Percentiles rank a stretch among this genome's conserved stretches.
Conservation (phyloP, 306 rosid species). For the Begonia masoniana region DNA sequence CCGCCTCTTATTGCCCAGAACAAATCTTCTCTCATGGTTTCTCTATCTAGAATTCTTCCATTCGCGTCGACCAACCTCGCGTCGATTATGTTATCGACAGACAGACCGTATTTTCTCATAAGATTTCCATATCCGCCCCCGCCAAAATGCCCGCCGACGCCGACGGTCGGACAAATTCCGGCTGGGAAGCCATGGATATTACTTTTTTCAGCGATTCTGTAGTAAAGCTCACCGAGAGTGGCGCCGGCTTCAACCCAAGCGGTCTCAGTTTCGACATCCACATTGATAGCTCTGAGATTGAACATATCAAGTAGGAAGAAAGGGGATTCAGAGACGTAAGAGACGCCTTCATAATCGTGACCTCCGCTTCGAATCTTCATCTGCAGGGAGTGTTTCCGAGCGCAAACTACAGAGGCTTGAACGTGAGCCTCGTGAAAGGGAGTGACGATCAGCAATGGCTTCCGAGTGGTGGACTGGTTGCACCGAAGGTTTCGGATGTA, state of each 20-base stretch:
- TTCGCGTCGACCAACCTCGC: conserved; percentile 50
- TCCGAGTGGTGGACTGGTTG: neutral
- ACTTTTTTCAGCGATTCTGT: conserved; percentile 50
- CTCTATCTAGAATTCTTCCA: conserved; percentile 45
- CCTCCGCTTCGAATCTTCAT: neutral
- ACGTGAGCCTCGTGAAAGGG: neutral
- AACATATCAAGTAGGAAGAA: conserved; percentile 71
- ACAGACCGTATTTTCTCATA: conserved; percentile 51
- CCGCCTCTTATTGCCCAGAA: conserved; percentile 86
- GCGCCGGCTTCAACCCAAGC: conserved; percentile 58
- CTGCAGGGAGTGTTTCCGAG: neutral
- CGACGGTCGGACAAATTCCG: conserved; percentile 62
- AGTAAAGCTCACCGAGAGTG: conserved; percentile 58
- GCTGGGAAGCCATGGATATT: conserved; percentile 57
- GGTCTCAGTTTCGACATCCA: conserved; percentile 26
- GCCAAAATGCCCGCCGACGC: conserved; percentile 68
- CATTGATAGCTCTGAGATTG: conserved; percentile 31
- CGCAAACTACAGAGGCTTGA: neutral
- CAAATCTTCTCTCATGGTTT: conserved; percentile 63
- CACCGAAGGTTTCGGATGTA: neutral
- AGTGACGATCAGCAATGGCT: neutral
- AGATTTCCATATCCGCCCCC: conserved; percentile 80
- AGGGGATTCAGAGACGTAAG: conserved; percentile 44
- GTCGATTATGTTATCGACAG: conserved; percentile 53
- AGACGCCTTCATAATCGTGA: conserved; percentile 57